Evolutionary conservation across 1,284 basidiomycete species (phyloP).

Genomic region (Rhizoctonia solani): DNA sequence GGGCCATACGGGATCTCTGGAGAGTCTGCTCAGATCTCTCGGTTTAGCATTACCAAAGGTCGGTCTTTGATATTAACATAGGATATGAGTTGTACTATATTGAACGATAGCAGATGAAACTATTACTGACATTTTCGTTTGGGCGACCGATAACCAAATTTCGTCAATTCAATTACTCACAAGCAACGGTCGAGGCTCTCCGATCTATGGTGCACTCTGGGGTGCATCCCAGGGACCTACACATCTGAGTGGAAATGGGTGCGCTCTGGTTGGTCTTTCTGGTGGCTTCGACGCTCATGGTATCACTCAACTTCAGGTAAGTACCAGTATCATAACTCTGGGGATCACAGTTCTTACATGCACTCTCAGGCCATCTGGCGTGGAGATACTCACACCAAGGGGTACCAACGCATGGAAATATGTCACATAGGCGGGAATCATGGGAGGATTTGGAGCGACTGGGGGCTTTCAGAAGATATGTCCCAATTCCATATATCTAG

Average conservation of each 20-base stretch:
- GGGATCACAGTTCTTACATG: neutral
- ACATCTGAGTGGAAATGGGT: neutral
- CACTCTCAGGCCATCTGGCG: neutral
- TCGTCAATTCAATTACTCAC: neutral
- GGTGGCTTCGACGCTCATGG: neutral
- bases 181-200: neutral
- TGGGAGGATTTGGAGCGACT: neutral
- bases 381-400: neutral
- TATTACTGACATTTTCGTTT: slow-evolving; percentile 12
- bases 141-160: neutral
- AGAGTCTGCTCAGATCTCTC: neutral
- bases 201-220: neutral
- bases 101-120: neutral
- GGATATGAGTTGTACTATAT: neutral
- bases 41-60: neutral
- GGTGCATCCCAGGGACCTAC: neutral
- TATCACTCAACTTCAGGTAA: neutral
- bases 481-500: neutral
- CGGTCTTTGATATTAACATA: neutral
- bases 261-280: neutral
- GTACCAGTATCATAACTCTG: neutral
- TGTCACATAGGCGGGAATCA: neutral
- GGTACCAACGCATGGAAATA: neutral
- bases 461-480: neutral
- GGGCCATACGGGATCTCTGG: too few species aligned